These are phyloP conservation scores for Puccinia triticina DNA, from an alignment of 1,284 basidiomycete genomes.

Conservation along the genomic window DNA sequence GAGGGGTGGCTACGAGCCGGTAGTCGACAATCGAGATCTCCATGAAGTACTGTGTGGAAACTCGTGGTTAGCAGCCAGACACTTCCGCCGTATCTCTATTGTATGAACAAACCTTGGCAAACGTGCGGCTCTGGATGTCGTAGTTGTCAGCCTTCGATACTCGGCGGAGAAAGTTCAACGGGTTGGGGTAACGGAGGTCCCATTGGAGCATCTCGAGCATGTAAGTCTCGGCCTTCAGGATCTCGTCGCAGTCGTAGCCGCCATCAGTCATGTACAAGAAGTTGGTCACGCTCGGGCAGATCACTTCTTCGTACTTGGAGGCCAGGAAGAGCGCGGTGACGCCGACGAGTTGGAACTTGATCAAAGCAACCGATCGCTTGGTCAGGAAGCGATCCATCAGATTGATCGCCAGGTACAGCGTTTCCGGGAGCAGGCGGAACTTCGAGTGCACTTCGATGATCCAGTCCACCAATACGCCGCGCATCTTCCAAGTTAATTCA, in stretches of 20 bases:
- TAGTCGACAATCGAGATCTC: constrained; percentile 90
- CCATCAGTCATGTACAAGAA: constrained; percentile 87
- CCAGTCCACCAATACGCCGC: constrained; percentile 94
- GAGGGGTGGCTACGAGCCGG: constrained; percentile 76
- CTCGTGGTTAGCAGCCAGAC: neutral
- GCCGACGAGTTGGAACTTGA: constrained; percentile 92
- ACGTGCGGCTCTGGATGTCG: constrained; percentile 83
- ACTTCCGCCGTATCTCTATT: neutral
- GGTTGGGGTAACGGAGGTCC: constrained; percentile 88
- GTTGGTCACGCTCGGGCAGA: constrained; percentile 83
- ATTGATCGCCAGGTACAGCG: constrained; percentile 90
- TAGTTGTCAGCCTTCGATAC: constrained; percentile 96
- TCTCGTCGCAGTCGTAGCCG: constrained; percentile 82
- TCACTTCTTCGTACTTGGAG: constrained; percentile 93
- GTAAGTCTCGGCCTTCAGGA: constrained; percentile 90
- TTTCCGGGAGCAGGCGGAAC: constrained; percentile 91
- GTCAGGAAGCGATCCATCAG: constrained; percentile 97
- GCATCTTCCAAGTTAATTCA: constrained; percentile 90
- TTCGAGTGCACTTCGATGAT: constrained; percentile 92
- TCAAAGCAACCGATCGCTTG: constrained; percentile 81
- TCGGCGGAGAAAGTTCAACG: constrained; percentile 86
- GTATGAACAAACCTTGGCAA: constrained; percentile 68
- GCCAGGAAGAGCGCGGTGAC: constrained; percentile 91
- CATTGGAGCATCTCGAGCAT: constrained; percentile 88
- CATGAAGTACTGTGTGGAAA: constrained; percentile 68